Base-by-base conservation (phyloP, 2,329 filamentous ascomycete species). In the Fusarium poae region DNA sequence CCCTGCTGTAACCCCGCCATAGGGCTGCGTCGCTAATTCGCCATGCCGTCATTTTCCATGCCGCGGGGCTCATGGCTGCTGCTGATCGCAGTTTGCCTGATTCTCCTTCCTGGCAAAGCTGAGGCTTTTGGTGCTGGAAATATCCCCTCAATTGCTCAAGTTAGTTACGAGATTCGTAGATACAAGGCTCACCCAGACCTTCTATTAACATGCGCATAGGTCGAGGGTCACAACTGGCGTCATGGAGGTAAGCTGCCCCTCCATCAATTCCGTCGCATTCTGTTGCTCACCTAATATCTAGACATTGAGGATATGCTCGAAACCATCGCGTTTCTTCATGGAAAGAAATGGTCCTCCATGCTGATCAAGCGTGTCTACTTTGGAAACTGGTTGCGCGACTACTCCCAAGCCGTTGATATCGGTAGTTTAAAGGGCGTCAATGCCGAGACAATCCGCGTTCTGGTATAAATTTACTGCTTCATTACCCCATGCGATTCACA, bases 341-440 rank as follows among this genome's bases (percentile, higher is more conserved):
- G 92, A 60, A 92, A 94, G 77, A 95, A 95, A 82, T 96, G 92
- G 92, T 92, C 91, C 2, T 89, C 89, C 16, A 89, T 92, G 83
- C 88, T 92, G 80, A 85, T 95, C 54, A 91, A 91, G 80, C 86
- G 92, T 57, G 90, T 90, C 30, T 95, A 94, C 80, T 95, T 95
- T 82, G 92, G 92, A 60, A 96, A 96, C 79, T 96, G 92, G 92
- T 82, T 95, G 40, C 87, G 92, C 63, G 92, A 95, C 81, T 96
- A 96, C 78, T 94, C 91, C 15, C 92, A 95, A 75, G 92, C 92
- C 35, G 86, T 95, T 78, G 92, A 95, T 75, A 90, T 94, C 15
- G 91, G 91, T 49, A 93, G 90, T 63, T 79, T 96, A 65, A 94
- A 94, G 80, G 90, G 89, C 63, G 89, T 93, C 62, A 92, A 92